Base-by-base conservation (phyloP, 495 filamentous ascomycete species). In the Penicillium ucsense region DNA sequence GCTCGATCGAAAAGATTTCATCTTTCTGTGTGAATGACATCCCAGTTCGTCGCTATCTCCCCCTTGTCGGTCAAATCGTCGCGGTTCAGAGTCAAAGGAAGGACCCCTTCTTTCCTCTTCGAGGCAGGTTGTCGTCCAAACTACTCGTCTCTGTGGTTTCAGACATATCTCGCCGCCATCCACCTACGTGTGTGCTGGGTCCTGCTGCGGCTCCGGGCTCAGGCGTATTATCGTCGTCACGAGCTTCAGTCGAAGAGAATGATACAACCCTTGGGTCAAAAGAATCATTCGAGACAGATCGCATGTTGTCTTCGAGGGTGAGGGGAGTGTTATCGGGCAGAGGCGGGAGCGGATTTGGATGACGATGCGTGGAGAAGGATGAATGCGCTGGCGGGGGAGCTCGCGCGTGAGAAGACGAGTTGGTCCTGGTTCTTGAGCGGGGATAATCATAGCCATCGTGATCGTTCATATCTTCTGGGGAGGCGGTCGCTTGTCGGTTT, bases 121-220 rank as follows among this genome's bases (percentile, higher is more conserved):
- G 47, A n/a, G 43, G 50, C 8, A 32, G 12, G 38, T 39, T 42
- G 11, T 52, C 54, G 3, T 57, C 54, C 29, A 35, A 36, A 39
- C 57, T 64, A 39, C 53, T 55, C 27, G 45, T 20, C 20, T 20
- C 20, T 20, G 20, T 20, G 20, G 20, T 47, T 4, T 58, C 52
- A 6, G 62, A 64, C 38, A 59, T 50, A 35, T 65, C 58, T 6
- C 63, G 52, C 4, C 67, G 64, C 63, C 66, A 67, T 7, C 66
- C 66, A 33, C 63, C 20, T 20, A 20, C 20, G 2, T 20, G 20
- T 63, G 12, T 61, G 56, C 46, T 48, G 51, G 3, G 20, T 1
- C 20, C 20, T 20, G 60, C 60, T 5, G 33, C 31, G 0, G 41
- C 45, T 40, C 49, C 48, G 6, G 10, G 5, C 41, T 59, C 62